Base-by-base conservation (phyloP, 2,329 filamentous ascomycete genomes). In the Daldinia sp. region DNA sequence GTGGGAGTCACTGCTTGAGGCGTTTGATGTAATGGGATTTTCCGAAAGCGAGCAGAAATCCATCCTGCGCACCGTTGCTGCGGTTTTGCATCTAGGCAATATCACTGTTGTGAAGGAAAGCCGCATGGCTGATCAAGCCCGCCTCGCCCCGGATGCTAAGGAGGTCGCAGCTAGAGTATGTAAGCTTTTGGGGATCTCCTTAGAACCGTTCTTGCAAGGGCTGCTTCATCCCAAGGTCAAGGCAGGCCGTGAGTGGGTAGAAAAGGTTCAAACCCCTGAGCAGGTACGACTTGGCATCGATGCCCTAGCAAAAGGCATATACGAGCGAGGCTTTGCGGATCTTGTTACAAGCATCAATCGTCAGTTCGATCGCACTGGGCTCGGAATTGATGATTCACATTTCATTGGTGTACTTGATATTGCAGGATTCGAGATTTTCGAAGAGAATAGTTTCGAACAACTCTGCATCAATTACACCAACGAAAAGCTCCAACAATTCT, bases 401-500 rank as follows among this genome's bases (percentile, higher is more conserved):
- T 99, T 99, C 81, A 99, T 99, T 73, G 96, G 96, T 60, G 96
- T 99, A 7, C 90, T 99, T 46, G 96, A 99, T 88, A 99, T 99
- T 80, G 97, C 97, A 71, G 96, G 96, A 68, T 99, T 99, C 80
- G 96, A 99, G 78, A 99, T 99, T 66, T 99, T 99, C 75, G 94
- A 99, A 74, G 89, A 93, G 76, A 99, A 99, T 83, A 98, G 95
- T 83, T 99, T 99, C 76, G 96, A 99, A 79, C 96, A 99, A 80
- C 87, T 99, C 5, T 99, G 96, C 84, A 99, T 99, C 86, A 99
- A 99, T 81, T 99, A 99, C 81, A 98, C 97, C 69, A 99, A 99
- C 81, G 96, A 99, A 80, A 99, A 98, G 80, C 88, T 99, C 6
- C 96, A 99, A 77, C 96, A 99, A 74, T 99, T 99, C 80, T 99